These are phyloP conservation scores for Colletotrichum australisinense DNA, from an alignment of 2,329 filamentous ascomycete genomes.

Conservation along the genomic window DNA sequence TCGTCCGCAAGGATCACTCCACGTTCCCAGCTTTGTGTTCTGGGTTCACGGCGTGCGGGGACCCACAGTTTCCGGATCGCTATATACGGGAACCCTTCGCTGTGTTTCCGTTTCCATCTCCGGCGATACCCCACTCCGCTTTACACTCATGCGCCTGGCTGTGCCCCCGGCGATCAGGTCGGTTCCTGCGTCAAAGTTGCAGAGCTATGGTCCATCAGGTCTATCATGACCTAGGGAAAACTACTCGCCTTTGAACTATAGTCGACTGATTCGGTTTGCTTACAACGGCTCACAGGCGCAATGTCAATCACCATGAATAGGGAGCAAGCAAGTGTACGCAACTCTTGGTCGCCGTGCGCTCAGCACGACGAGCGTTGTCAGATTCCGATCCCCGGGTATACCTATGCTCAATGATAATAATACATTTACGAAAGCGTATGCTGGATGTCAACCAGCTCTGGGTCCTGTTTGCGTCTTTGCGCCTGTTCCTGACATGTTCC, in stretches of 20 bases:
- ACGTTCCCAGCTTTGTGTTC: not conserved
- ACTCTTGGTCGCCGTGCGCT: too few relatives aligned
- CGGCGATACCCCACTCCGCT: not conserved
- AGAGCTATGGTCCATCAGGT: not conserved
- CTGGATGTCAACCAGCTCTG: slow-evolving; percentile 5
- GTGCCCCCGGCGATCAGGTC: too few relatives aligned
- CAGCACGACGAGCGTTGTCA: not conserved
- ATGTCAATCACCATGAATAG: too few relatives aligned
- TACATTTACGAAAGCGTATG: slow-evolving; percentile 23
- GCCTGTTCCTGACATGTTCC: slow-evolving; percentile 15
- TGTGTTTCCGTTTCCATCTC: not conserved
- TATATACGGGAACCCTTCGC: not conserved
- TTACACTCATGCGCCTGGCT: not conserved
- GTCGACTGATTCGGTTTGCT: not conserved
- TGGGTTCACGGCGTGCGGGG: too few relatives aligned
- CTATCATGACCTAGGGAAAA: not conserved
- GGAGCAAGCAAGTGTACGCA: not conserved
- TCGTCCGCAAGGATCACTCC: not conserved
- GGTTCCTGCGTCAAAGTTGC: too few relatives aligned
- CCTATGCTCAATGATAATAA: slow-evolving; percentile 23
- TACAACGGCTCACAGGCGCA: too few relatives aligned
- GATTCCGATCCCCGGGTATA: slow-evolving; percentile 26
- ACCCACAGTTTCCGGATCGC: not conserved
- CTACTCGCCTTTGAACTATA: not conserved
- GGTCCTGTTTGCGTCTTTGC: slow-evolving; percentile 21